A percentile compares a stretch with the other conserved stretches of the same genome.
Evolutionary conservation across 176 grass and related monocot genomes (phyloP).

Genomic region (Metroxylon sagu): DNA sequence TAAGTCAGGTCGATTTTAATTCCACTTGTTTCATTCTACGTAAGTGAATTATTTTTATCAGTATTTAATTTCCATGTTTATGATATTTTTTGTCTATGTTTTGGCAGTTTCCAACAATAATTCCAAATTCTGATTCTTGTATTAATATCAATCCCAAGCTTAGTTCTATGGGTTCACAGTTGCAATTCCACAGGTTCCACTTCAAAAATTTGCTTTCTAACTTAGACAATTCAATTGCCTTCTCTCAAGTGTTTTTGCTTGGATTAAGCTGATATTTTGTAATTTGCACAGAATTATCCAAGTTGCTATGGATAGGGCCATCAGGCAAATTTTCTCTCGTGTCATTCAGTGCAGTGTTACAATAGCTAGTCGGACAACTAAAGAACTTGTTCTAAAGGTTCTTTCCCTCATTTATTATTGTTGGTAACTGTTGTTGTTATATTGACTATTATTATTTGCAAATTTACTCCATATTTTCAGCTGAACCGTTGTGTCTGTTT

Average conservation of each 20-base stretch:
- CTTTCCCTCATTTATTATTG: background rate
- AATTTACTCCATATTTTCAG: no score
- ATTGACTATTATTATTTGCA: no score
- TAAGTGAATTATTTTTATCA: background rate
- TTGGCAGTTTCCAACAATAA: constrained; percentile 73
- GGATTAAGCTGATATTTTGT: constrained; percentile 4
- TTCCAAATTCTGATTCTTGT: constrained; percentile 68
- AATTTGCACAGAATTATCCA: constrained; percentile 64
- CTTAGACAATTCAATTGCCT: background rate
- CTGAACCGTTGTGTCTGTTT: constrained; percentile 1
- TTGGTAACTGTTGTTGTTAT: no score
- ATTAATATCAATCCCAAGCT: constrained; percentile 91
- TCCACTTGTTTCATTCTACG: no score
- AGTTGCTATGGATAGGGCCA: constrained; percentile 80
- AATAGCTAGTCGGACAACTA: constrained; percentile 85
- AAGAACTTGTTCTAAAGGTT: constrained; percentile 97
- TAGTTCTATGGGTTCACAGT: constrained; percentile 60
- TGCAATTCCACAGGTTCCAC: constrained; percentile 70
- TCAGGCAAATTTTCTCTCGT: constrained; percentile 77
- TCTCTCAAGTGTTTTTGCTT: constrained; percentile 3
- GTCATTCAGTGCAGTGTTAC: constrained; percentile 98
- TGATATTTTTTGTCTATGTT: constrained; percentile 11
- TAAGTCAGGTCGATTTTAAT: constrained; percentile 50
- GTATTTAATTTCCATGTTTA: constrained; percentile 11
- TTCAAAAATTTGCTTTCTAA: no score